These are phyloP conservation scores for Fonsecaea nubica DNA, from an alignment of 2,329 filamentous ascomycete species.

Conservation along the genomic window DNA sequence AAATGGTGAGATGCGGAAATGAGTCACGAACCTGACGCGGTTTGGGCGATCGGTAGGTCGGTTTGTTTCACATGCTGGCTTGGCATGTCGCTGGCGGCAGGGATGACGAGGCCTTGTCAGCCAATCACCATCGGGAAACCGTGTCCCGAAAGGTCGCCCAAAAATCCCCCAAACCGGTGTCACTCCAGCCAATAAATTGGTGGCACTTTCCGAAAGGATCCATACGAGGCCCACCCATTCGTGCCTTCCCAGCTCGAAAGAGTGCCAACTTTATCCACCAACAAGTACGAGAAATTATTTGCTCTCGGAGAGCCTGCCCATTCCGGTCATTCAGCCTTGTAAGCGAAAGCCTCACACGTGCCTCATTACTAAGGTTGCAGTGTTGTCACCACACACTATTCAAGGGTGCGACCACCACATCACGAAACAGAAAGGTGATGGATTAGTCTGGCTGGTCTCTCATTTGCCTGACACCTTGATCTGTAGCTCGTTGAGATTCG, in stretches of 20 bases:
- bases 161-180: constrained; percentile 27
- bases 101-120: neutral
- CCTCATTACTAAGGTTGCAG: constrained; percentile 1
- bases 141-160: constrained; percentile 9
- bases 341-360: neutral
- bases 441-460: neutral
- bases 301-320: constrained; percentile 1
- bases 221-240: neutral
- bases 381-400: neutral
- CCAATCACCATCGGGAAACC: constrained; percentile 26
- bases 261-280: no score
- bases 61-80: constrained; percentile 30
- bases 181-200: neutral
- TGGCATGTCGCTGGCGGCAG: constrained; percentile 18
- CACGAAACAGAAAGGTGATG: neutral
- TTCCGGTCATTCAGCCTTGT: constrained; percentile 3
- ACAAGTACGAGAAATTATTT: no score
- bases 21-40: constrained; percentile 25
- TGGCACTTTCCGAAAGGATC: neutral
- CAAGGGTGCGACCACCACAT: neutral
- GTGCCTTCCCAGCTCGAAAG: neutral
- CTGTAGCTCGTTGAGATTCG: no score
- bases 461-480: neutral
- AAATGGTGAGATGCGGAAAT: constrained; percentile 24
- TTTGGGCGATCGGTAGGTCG: constrained; percentile 1